These are phyloP conservation scores for Pseudomonodictys pantanalensis DNA, from an alignment of 495 filamentous ascomycete genomes.

Conservation along the genomic window DNA sequence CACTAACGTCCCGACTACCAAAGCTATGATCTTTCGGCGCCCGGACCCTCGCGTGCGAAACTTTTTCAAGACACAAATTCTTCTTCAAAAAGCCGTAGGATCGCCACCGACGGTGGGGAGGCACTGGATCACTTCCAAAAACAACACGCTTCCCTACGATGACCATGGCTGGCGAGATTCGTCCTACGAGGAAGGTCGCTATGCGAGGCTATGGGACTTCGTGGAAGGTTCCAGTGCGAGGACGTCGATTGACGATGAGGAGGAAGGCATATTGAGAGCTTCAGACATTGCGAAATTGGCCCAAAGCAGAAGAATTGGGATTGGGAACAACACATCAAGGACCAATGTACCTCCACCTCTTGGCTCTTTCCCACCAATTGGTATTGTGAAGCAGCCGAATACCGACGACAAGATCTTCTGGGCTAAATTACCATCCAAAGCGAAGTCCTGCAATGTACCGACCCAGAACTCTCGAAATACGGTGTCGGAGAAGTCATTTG, in stretches of 20 bases:
- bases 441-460: neutral
- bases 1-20: neutral
- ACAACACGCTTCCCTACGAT: neutral
- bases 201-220: conserved; percentile 10
- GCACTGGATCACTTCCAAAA: neutral
- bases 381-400: neutral
- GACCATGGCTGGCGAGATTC: neutral
- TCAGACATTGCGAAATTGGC: conserved; percentile 1
- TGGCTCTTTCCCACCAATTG: conserved; percentile 8
- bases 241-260: neutral
- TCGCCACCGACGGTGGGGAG: neutral
- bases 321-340: neutral
- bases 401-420: neutral
- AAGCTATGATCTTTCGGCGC: neutral
- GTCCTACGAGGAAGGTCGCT: neutral
- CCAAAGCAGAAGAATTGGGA: neutral
- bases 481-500: neutral
- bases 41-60: conserved; percentile 16
- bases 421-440: neutral
- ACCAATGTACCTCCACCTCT: conserved; percentile 1
- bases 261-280: neutral
- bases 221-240: neutral
- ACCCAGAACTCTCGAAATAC: neutral
- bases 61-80: neutral
- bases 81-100: neutral